Evolutionary conservation across 2,329 filamentous ascomycete species (phyloP).

Genomic region (Apiospora pterosperma): DNA sequence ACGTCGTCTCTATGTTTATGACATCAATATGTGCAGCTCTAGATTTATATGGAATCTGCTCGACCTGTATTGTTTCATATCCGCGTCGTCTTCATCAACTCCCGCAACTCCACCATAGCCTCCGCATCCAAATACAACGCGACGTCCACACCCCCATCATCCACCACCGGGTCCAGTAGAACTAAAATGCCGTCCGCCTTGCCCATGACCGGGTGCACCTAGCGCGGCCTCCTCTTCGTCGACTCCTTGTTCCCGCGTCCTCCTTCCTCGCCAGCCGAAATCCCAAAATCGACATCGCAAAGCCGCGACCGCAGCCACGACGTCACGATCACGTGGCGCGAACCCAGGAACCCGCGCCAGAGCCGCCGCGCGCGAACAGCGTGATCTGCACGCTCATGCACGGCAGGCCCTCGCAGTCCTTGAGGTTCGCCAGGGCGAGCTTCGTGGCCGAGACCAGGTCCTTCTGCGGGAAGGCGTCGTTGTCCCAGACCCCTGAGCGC

Average conservation of each 20-base stretch:
- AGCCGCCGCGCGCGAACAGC: constrained; percentile 37
- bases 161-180: constrained; percentile 30
- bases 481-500: constrained; percentile 19
- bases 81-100: not conserved
- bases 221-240: constrained; percentile 19
- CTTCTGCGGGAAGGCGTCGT: constrained; percentile 32
- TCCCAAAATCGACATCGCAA: constrained; percentile 40
- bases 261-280: not conserved
- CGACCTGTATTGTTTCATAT: not conserved
- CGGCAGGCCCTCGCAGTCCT: constrained; percentile 24
- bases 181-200: constrained; percentile 39
- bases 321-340: constrained; percentile 38
- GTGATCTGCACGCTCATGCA: constrained; percentile 36
- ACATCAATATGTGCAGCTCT: too few relatives aligned
- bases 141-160: constrained; percentile 29
- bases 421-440: constrained; percentile 30
- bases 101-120: constrained; percentile 10
- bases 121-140: constrained; percentile 28
- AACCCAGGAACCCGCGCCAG: constrained; percentile 44
- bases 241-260: not conserved
- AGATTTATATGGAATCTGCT: too few relatives aligned
- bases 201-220: constrained; percentile 40
- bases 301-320: constrained; percentile 37
- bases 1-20: too few relatives aligned
- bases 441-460: constrained; percentile 29